Evolutionary conservation across 1,284 basidiomycete species (phyloP), one percentile per base, ranked within the genome.

Genomic region (Boletus semigastroideus): DNA sequence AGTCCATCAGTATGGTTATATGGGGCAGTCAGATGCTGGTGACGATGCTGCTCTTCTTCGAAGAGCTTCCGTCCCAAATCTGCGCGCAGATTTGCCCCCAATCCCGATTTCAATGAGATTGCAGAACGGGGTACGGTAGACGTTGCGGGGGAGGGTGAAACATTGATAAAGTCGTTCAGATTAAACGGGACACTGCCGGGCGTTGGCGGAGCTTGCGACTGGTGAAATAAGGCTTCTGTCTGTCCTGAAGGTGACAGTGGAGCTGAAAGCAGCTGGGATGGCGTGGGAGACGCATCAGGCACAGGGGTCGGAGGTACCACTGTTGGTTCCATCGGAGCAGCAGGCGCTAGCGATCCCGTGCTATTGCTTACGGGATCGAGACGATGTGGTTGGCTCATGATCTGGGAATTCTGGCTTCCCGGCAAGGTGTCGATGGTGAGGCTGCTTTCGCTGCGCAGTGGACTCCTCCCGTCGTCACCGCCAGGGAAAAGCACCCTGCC

Each of bases 101-200:
- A 59, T 49, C 75, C 77, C 17, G 72, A 67, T 60, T 77, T 78
- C 25, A 67, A 46, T 22, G 65, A 67, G 16, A 70, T 66, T 66
- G 72, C 49, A 49, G 65, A 52, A 46, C 53, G 55, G 44, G 65
- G 56, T 54, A 58, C 62, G 9, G 61, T 56, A 41, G 72, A 57
- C 6, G 73, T 60, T 16, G 72, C 68, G 1, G 84, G 82, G 3
- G 83, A 84, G 3, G 87, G 86, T 19, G 86, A 86, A 34, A 83
- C 81, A 57, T 89, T 84, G 62, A 89, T 82, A 62, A 82, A 89
- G 52, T 89, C 87, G 59, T 78, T 78, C 53, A 87, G 72, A 64
- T 86, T 84, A 68, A 89, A 88, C 38, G 73, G 67, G 43, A 68
- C 46, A 39, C 50, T 60, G 7, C 71, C 71, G 1, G 76, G 76